Conservation (phyloP, 1,139 yeast species). For the Schwanniomyces etchellsii region DNA sequence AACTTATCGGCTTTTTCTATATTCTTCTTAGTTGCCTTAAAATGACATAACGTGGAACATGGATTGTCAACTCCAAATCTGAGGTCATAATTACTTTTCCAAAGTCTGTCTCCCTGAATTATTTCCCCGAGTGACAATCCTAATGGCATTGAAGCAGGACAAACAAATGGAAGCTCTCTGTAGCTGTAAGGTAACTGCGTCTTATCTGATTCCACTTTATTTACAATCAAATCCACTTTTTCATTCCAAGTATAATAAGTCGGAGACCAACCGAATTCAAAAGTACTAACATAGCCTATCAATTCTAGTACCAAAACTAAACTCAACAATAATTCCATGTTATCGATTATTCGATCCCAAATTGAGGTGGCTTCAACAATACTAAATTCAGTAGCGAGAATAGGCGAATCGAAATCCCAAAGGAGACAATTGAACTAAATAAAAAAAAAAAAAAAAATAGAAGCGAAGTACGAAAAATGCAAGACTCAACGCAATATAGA, state of each 20-base stretch:
- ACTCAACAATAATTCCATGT: neutral
- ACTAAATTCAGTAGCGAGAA: no score
- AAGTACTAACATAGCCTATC: conserved; percentile 4
- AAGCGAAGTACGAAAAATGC: no score
- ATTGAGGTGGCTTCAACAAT: no score
- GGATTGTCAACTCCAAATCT: conserved; percentile 56
- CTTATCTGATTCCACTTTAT: conserved; percentile 71
- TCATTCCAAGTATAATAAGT: conserved; percentile 46
- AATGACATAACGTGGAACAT: conserved; percentile 64
- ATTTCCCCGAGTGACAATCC: conserved; percentile 74
- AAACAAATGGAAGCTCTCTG: conserved; percentile 73
- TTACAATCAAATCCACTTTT: conserved; percentile 62
- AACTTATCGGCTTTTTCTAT: conserved; percentile 56
- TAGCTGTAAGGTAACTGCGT: conserved; percentile 78
- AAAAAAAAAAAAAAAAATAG: no score
- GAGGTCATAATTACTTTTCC: conserved; percentile 67
- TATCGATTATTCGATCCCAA: no score
- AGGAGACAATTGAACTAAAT: no score
- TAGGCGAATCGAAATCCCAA: no score
- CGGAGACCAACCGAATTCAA: conserved; percentile 19
- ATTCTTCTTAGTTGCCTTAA: conserved; percentile 40
- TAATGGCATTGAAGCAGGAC: conserved; percentile 65
- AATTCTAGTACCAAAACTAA: conserved; percentile 1
- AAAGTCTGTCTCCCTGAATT: conserved; percentile 72
- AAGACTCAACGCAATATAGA: no score